phyloP scores from a whole-genome alignment of 495 filamentous ascomycete genomes.

The Chaetomidium leptoderma region DNA sequence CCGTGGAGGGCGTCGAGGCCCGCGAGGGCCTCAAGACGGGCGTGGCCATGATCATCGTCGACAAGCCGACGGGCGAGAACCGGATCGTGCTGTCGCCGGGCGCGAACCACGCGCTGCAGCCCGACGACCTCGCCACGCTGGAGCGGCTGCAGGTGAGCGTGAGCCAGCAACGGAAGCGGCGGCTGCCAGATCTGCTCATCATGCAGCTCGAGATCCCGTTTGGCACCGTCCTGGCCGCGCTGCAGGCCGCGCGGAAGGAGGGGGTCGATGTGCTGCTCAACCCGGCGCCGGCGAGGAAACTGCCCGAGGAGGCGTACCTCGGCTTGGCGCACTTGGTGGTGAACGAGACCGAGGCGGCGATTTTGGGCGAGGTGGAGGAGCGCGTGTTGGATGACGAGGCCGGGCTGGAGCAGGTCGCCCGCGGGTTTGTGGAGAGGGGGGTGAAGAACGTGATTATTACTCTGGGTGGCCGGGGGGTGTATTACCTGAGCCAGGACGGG shows the following conservation, averaged over 20 bases:
- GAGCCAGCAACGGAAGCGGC: background rate
- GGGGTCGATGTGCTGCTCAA: slow-evolving; percentile 69
- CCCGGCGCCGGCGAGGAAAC: slow-evolving; percentile 68
- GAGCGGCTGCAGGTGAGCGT: background rate
- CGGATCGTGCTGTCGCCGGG: slow-evolving; percentile 76
- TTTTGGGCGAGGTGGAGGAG: slow-evolving; percentile 55
- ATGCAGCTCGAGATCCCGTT: slow-evolving; percentile 88
- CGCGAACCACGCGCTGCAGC: slow-evolving; percentile 60
- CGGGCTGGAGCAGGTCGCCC: slow-evolving; percentile 43
- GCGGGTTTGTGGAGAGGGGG: slow-evolving; percentile 59
- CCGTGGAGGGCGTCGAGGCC: slow-evolving; percentile 51
- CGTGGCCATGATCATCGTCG: slow-evolving; percentile 79
- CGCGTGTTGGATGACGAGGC: slow-evolving; percentile 46
- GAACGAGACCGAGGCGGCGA: slow-evolving; percentile 85
- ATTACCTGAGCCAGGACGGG: slow-evolving; percentile 41
- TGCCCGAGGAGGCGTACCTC: slow-evolving; percentile 64
- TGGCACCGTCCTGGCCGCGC: slow-evolving; percentile 61
- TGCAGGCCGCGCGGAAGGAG: slow-evolving; percentile 49
- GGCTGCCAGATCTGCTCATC: slow-evolving; percentile 58
- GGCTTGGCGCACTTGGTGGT: slow-evolving; percentile 76
- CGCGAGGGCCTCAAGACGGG: slow-evolving; percentile 59
- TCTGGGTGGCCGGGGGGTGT: slow-evolving; percentile 72
- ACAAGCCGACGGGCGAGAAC: slow-evolving; percentile 73
- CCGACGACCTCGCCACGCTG: slow-evolving; percentile 13
- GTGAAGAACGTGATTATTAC: slow-evolving; percentile 78